Evolutionary conservation across 441 rosid species (phyloP).

Genomic region (Pelargonium myrrhifolium): DNA sequence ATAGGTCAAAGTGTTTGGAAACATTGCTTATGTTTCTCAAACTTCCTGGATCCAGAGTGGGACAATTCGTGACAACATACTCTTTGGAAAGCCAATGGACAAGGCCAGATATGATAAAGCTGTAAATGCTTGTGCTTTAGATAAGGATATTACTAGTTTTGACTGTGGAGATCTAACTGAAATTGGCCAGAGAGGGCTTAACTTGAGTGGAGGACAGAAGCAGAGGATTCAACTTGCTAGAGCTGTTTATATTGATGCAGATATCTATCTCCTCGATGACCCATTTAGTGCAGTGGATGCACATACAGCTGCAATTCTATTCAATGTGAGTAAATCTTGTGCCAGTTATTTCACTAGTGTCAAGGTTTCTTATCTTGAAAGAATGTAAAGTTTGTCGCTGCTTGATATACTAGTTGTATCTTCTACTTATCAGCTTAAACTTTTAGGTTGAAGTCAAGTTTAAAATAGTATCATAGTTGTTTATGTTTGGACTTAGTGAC

Average conservation of each 20-base stretch:
- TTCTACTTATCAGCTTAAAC: no score
- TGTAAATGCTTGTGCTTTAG: slow-evolving; percentile 60
- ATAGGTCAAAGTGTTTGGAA: slow-evolving; percentile 56
- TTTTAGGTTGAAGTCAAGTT: no score
- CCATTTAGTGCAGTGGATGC: slow-evolving; percentile 90
- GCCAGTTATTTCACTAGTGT: no score
- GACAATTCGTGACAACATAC: slow-evolving; percentile 66
- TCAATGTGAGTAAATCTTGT: slow-evolving; percentile 37
- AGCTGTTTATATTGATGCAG: slow-evolving; percentile 70
- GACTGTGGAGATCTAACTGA: slow-evolving; percentile 76
- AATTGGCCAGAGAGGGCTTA: slow-evolving; percentile 89
- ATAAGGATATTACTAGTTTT: slow-evolving; percentile 61
- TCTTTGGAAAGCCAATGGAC: slow-evolving; percentile 71
- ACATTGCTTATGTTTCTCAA: slow-evolving; percentile 82
- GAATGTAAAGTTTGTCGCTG: no score
- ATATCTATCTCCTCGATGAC: slow-evolving; percentile 78
- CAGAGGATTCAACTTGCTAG: slow-evolving; percentile 90
- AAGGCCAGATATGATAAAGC: slow-evolving; percentile 46
- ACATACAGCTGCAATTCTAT: slow-evolving; percentile 65
- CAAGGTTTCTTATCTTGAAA: no score
- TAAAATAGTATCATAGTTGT: no score
- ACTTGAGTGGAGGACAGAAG: slow-evolving; percentile 94
- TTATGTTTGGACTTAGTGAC: no score
- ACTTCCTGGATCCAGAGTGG: slow-evolving; percentile 96
- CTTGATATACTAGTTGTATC: no score